Evolutionary conservation across 768 basidiomycete genomes (phyloP).

Genomic region (Tricholoma flavovirens): DNA sequence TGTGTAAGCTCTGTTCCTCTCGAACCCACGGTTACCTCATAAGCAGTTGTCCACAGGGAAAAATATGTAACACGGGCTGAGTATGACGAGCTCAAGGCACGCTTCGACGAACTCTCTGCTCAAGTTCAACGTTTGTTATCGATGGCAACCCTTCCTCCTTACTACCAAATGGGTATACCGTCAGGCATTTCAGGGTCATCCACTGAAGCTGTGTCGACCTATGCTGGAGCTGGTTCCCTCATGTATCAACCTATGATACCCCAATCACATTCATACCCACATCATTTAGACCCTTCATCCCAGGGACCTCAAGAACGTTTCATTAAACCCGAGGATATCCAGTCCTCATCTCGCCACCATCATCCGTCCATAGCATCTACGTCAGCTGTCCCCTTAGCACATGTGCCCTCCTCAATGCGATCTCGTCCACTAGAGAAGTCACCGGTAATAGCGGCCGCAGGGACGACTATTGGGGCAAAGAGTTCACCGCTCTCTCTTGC

Average conservation of each 20-base stretch:
- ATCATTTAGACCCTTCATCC: slow-evolving; percentile 17
- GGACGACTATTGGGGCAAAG: slow-evolving; percentile 13
- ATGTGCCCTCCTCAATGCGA: slow-evolving; percentile 15
- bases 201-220: slow-evolving; percentile 28
- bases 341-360: slow-evolving; percentile 17
- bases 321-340: slow-evolving; percentile 22
- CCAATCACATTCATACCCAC: slow-evolving; percentile 24
- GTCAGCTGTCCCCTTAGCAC: slow-evolving; percentile 21
- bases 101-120: slow-evolving; percentile 56
- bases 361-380: slow-evolving; percentile 8
- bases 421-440: slow-evolving; percentile 17
- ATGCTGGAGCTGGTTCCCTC: slow-evolving; percentile 18
- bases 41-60: slow-evolving; percentile 40
- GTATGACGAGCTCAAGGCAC: slow-evolving; percentile 67
- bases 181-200: slow-evolving; percentile 23
- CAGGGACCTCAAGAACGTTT: slow-evolving; percentile 21
- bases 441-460: slow-evolving; percentile 19
- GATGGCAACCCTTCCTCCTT: slow-evolving; percentile 17
- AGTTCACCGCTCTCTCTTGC: slow-evolving; percentile 33
- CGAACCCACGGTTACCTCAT: slow-evolving; percentile 10
- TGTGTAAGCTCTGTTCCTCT: slow-evolving; percentile 45
- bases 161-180: slow-evolving; percentile 29
- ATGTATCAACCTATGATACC: slow-evolving; percentile 31
- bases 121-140: slow-evolving; percentile 45
- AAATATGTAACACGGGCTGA: slow-evolving; percentile 77